These are phyloP conservation scores for Gymnopilus dilepis DNA, from an alignment of 768 basidiomycete species.

Conservation along the genomic window DNA sequence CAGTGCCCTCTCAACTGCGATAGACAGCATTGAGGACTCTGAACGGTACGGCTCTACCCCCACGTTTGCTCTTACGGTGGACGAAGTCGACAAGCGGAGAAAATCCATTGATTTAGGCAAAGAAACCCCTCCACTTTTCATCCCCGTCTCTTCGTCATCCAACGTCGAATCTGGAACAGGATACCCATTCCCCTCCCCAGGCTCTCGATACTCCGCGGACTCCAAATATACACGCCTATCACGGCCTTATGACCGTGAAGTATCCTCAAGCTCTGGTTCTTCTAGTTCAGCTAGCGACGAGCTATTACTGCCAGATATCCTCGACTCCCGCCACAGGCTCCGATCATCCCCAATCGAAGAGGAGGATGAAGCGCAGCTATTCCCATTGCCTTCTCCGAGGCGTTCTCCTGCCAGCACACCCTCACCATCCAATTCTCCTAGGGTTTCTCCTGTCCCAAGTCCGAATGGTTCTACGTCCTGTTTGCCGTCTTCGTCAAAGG, in stretches of 20 bases:
- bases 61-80: slow-evolving; percentile 54
- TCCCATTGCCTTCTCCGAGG: slow-evolving; percentile 55
- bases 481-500: slow-evolving; percentile 27
- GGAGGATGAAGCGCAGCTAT: slow-evolving; percentile 61
- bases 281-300: slow-evolving; percentile 15
- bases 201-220: slow-evolving; percentile 17
- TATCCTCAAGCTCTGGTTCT: slow-evolving; percentile 13
- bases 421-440: slow-evolving; percentile 26
- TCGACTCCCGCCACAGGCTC: slow-evolving; percentile 21
- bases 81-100: slow-evolving; percentile 67
- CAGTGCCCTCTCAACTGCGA: slow-evolving; percentile 11
- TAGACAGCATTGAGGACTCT: slow-evolving; percentile 4
- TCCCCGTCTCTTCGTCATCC: slow-evolving; percentile 15
- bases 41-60: slow-evolving; percentile 14
- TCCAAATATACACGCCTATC: slow-evolving; percentile 16
- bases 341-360: slow-evolving; percentile 51
- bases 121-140: slow-evolving; percentile 8
- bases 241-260: slow-evolving; percentile 18
- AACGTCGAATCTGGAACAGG: slow-evolving; percentile 13
- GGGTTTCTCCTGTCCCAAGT: slow-evolving; percentile 37
- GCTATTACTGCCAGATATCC: slow-evolving; percentile 12
- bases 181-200: slow-evolving; percentile 17
- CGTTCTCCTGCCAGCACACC: slow-evolving; percentile 54
- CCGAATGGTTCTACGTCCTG: slow-evolving; percentile 38
- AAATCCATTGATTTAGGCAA: slow-evolving; percentile 43